Evolutionary conservation across 148 eudicot species (phyloP), one percentile per base, ranked within the genome.

Genomic region (Persicaria tinctoria): DNA sequence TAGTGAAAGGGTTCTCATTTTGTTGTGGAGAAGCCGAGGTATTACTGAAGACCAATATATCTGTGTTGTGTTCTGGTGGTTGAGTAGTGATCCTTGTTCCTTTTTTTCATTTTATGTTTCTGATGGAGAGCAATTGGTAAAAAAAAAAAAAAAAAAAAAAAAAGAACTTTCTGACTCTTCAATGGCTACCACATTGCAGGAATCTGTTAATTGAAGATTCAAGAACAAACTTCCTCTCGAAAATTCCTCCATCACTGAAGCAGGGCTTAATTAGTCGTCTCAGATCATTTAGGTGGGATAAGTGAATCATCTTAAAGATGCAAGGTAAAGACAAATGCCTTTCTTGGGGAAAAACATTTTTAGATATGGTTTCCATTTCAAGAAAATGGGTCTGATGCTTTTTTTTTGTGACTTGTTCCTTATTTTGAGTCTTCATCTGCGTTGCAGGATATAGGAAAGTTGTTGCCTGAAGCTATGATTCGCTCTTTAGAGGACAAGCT

Each of bases 201-300:
- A 84, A 77, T 78, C 56, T 73, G 73, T 79, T 95, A 84, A 85
- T 92, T 76, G 78, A 84, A 57, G 92, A 89, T 56, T 96, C 96
- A 60, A 92, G 84, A 83, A 66, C 77, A 56, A 71, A 60, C 0
- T 90, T 87, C 72, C 70, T 84, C 45, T 79, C 90, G 4, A 82
- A 86, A 83, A 81, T 95, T 77, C 98, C 98, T 14, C 87, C 86
- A 81, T 79, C 91, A 10, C 77, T 95, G 85, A 95, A 95, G 80
- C 87, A 80, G 54, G 87, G 53, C 62, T 82, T 95, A 57, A 77
- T 95, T 41, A 82, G 79, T 68, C 87, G 82, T 49, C 85, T 95
- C 69, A 84, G 77, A 78, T 79, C 89, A 70, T 88, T 91, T 78
- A 78, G 46, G 5, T 66, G 70, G 70, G 48, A 66, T 38, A 38